Evolutionary conservation across 192 early-diverging fungal species (phyloP), one percentile per base, ranked within the genome.

Genomic region (Coemansia sp.): DNA sequence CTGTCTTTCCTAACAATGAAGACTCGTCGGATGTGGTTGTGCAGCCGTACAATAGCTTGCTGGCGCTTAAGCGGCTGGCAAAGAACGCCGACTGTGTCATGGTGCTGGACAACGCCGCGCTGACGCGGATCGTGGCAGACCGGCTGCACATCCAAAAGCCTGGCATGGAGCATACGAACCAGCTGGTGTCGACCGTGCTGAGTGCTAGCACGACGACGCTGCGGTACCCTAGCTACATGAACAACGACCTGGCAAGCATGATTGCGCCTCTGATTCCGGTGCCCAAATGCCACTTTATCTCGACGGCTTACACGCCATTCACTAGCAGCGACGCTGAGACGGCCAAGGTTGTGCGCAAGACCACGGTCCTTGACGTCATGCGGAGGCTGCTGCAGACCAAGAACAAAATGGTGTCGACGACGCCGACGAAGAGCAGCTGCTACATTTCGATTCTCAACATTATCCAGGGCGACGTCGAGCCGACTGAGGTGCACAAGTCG

Each of bases 211-310:
- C 97, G 22, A 96, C 92, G 5, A 98, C 96, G 16, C 84, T 99
- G 49, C 91, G 97, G 65, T 99, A 99, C 84, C 97, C 97, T 36
- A 95, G 96, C 65, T 99, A 98, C 79, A 99, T 99, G 97, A 97
- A 99, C 87, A 99, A 99, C 79, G 96, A 99, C 74, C 87, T 99
- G 52, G 95, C 97, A 8, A 92, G 95, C 64, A 90, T 99, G 75
- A 88, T 98, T 24, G 92, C 97, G 2, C 95, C 96, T 16, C 87
- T 99, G 62, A 98, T 99, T 63, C 97, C 97, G 0, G 97, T 96
- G n/a, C 97, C 97, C 11, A 89, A 95, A 60, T 99, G 97, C 75
- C 97, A 99, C 75, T 99, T 90, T 75, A 85, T 99, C 43, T 92
- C 89, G 63, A 99, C 97, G 1, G 90, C 92, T 10, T 99, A 97